phyloP scores from a whole-genome alignment of 176 grass and related monocot species.

The Rhynchospora pubera region DNA sequence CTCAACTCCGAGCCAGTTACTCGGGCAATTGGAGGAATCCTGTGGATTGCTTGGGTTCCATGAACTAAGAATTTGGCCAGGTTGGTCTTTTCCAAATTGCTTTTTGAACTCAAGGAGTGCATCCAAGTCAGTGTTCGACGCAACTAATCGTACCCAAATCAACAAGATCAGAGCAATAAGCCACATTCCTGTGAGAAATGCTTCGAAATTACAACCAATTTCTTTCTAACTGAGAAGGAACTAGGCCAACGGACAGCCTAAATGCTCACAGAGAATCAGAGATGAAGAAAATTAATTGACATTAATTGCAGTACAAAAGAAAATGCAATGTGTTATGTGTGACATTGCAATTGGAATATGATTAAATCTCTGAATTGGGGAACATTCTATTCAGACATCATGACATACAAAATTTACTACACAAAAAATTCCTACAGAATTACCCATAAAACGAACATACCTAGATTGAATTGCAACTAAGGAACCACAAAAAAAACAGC shows the following conservation, averaged over 20 bases:
- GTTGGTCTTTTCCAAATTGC: constrained; percentile 45
- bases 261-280: not conserved
- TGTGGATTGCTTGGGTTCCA: constrained; percentile 57
- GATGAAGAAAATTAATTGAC: not conserved
- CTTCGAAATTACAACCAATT: too few species aligned
- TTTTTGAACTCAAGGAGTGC: constrained; percentile 64
- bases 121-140: constrained; percentile 50
- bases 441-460: constrained; percentile 8
- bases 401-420: not conserved
- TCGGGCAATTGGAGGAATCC: constrained; percentile 68
- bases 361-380: not conserved
- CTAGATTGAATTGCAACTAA: constrained; percentile 10
- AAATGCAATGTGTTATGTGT: not conserved
- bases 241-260: not conserved
- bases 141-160: constrained; percentile 34
- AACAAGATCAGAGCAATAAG: constrained; percentile 36
- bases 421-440: not conserved
- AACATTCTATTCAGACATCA: not conserved
- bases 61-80: constrained; percentile 18
- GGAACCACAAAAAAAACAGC: not conserved
- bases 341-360: not conserved
- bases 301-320: not conserved
- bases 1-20: constrained; percentile 58
- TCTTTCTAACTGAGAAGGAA: not conserved
- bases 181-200: constrained; percentile 36